Evolutionary conservation across 768 basidiomycete species (phyloP).

Genomic region (Lactarius hatsudake): DNA sequence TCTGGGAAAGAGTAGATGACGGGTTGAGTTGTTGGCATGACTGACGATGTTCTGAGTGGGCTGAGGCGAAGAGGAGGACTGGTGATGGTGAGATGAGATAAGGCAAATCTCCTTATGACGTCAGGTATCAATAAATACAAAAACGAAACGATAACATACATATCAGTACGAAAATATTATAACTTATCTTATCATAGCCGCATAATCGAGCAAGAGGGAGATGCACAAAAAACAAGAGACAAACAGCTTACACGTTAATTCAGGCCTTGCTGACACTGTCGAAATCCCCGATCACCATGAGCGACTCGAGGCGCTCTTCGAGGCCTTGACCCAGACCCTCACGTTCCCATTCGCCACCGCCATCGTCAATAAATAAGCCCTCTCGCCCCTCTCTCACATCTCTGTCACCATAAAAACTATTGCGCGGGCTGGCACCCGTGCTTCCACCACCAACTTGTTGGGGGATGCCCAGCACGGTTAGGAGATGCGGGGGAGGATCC

Average conservation of each 20-base stretch:
- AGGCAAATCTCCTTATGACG: conserved; percentile 7
- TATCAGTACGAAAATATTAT: conserved; percentile 18
- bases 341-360: conserved; percentile 85
- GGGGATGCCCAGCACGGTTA: conserved; percentile 50
- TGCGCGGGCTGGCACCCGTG: conserved; percentile 29
- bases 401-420: conserved; percentile 26
- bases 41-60: neutral
- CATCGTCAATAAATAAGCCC: conserved; percentile 50
- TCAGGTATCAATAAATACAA: conserved; percentile 21
- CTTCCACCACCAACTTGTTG: conserved; percentile 34
- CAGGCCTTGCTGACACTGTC: conserved; percentile 23
- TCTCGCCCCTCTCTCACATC: conserved; percentile 26
- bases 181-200: conserved; percentile 8
- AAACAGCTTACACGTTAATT: conserved; percentile 4
- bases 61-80: neutral
- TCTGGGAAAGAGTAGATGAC: conserved; percentile 70
- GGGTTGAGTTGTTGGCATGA: conserved; percentile 33
- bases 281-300: conserved; percentile 35
- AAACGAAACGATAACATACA: conserved; percentile 6
- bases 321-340: conserved; percentile 80
- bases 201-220: neutral
- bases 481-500: conserved; percentile 74
- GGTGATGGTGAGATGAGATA: neutral
- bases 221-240: neutral
- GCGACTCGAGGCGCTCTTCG: conserved; percentile 74